Percentiles rank a stretch among this genome's conserved stretches.
Conservation (phyloP, 2,329 filamentous ascomycete species). For the Colletotrichum siamense region DNA sequence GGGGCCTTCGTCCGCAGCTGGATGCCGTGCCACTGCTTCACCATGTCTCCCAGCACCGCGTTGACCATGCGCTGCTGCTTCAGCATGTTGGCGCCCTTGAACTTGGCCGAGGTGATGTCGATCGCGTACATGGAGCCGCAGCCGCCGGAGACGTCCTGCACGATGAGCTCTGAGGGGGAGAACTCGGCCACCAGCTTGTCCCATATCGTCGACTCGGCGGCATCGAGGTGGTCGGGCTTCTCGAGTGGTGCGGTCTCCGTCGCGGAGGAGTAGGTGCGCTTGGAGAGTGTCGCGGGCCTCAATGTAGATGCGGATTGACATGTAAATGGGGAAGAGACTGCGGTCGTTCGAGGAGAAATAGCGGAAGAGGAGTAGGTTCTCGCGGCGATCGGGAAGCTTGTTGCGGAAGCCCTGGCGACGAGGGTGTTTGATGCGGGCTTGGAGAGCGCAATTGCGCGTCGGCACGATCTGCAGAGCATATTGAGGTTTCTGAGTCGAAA, state of each 20-base stretch:
- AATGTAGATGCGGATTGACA: neutral
- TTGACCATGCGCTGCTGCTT: constrained; percentile 88
- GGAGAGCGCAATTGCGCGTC: constrained; percentile 19
- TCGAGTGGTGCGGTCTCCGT: constrained; percentile 26
- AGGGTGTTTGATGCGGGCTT: neutral
- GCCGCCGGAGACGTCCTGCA: constrained; percentile 82
- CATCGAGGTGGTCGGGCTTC: constrained; percentile 57
- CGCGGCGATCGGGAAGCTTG: constrained; percentile 52
- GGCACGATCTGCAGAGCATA: constrained; percentile 23
- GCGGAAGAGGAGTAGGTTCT: neutral
- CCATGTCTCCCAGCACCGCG: constrained; percentile 72
- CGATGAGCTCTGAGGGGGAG: constrained; percentile 58
- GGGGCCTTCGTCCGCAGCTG: constrained; percentile 75
- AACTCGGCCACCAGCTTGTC: constrained; percentile 56
- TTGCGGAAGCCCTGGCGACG: constrained; percentile 10
- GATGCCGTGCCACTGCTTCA: constrained; percentile 84
- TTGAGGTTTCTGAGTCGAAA: neutral
- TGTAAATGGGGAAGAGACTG: neutral
- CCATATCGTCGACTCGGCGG: constrained; percentile 65
- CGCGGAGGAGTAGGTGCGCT: constrained; percentile 5
- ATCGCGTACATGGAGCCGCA: constrained; percentile 90
- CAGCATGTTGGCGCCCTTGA: constrained; percentile 73
- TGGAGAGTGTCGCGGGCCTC: neutral
- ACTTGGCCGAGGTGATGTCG: constrained; percentile 74
- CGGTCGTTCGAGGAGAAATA: neutral